Base-by-base conservation (phyloP, 495 filamentous ascomycete genomes). In the Podospora sp. region DNA sequence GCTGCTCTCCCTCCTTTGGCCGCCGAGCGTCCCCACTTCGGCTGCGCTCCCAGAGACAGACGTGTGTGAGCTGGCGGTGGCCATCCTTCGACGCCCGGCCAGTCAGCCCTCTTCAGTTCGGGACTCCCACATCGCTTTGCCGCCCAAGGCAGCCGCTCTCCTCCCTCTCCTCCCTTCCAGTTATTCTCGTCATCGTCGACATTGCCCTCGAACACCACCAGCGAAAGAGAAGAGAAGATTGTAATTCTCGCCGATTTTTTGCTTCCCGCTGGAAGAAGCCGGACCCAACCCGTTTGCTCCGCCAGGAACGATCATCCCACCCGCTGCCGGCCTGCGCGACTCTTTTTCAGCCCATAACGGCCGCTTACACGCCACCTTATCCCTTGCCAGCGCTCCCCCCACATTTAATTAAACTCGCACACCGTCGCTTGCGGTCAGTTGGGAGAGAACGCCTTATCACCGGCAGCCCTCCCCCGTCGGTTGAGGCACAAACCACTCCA, bases 31-130 rank as follows among this genome's bases (percentile, higher is more conserved):
- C 67, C 66, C 75, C 72, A 76, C 75, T 65, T 56, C 12, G 60
- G 62, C 62, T 68, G 65, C 69, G 55, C 60, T 71, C 70, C 73
- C 74, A 72, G 72, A 76, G 20, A 74, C 72, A 70, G 26, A 49
- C 50, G 36, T 51, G 57, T 68, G 75, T 76, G 75, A 70, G 73
- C 72, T 75, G 73, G 73, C 73, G 74, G 70, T 64, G 55, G 33
- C 24, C 24, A 55, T 40, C 58, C 35, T 63, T 52, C 61, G 24
- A 14, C 52, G 29, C 52, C 22, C 51, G 46, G 55, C 63, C 63
- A 65, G 63, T 65, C 63, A 65, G 63, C 63, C 63, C 62, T 69
- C 68, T 71, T 69, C 63, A 52, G 58, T 63, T 58, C 27, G 18
- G 63, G 20, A 27, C 59, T 60, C 68, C 58, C 65, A 55, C 67